phyloP scores from a whole-genome alignment of 2,329 filamentous ascomycete species.

The Fusarium sp. region DNA sequence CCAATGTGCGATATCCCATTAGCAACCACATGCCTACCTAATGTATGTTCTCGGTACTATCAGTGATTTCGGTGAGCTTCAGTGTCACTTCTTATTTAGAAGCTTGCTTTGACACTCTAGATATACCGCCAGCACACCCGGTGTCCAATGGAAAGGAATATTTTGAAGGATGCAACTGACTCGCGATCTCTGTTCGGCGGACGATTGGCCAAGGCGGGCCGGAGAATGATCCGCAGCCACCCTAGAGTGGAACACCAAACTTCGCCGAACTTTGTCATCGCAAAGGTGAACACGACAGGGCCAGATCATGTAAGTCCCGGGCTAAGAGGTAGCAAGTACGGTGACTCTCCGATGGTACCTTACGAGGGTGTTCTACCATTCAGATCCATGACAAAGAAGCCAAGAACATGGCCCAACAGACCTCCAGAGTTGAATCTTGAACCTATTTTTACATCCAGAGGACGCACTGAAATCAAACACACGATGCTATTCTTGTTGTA shows the following conservation, averaged over 20 bases:
- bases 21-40: not conserved
- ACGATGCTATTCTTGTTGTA: too few species aligned
- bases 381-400: too few species aligned
- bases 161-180: not conserved
- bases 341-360: too few species aligned
- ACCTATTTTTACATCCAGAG: too few species aligned
- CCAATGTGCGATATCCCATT: not conserved
- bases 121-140: not conserved
- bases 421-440: too few species aligned
- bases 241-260: not conserved
- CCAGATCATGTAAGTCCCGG: too few species aligned
- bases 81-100: not conserved
- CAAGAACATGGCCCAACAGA: too few species aligned
- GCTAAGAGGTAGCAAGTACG: too few species aligned
- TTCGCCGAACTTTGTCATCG: too few species aligned
- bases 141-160: not conserved
- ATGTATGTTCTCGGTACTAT: not conserved
- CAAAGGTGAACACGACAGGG: too few species aligned
- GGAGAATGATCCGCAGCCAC: not conserved
- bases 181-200: not conserved
- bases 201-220: not conserved
- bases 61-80: not conserved
- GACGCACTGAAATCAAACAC: too few species aligned
- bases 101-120: not conserved
- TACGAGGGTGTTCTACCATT: too few species aligned